Conservation (phyloP, 2,329 filamentous ascomycete species). For the Hypoxylon sp. region DNA sequence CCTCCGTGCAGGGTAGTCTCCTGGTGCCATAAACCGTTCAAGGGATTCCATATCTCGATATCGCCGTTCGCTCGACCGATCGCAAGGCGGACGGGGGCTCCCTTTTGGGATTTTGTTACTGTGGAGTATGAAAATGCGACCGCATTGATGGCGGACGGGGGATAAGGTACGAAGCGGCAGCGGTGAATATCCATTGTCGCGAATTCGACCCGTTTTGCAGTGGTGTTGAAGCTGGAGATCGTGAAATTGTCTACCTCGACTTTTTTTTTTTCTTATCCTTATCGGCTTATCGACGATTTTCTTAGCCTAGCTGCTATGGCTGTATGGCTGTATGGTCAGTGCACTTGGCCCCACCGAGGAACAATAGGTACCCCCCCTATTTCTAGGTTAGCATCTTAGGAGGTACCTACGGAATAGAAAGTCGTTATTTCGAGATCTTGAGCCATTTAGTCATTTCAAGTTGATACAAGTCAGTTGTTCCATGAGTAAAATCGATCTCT, state of each 20-base stretch:
- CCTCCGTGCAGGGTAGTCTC: slow-evolving; percentile 88
- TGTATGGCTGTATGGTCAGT: no score
- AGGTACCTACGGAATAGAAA: no score
- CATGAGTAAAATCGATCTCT: no score
- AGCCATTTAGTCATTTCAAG: no score
- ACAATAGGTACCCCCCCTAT: no score
- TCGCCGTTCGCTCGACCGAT: slow-evolving; percentile 94
- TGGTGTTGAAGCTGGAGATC: not conserved
- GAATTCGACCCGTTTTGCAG: slow-evolving; percentile 17
- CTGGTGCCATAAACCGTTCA: slow-evolving; percentile 85
- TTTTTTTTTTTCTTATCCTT: slow-evolving; percentile 3
- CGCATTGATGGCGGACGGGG: slow-evolving; percentile 91
- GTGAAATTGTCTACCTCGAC: not conserved
- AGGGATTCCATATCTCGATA: slow-evolving; percentile 97
- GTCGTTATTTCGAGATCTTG: no score
- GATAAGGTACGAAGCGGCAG: slow-evolving; percentile 94
- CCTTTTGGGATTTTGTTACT: slow-evolving; percentile 60
- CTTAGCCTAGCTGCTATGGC: not conserved
- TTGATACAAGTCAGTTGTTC: no score
- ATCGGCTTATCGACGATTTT: not conserved
- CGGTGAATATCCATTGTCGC: slow-evolving; percentile 91
- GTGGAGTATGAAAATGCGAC: slow-evolving; percentile 89
- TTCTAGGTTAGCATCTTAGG: no score
- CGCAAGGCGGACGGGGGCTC: slow-evolving; percentile 78
- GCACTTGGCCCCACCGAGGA: no score